A percentile compares a stretch with the other conserved stretches of the same genome.
These are phyloP conservation scores for Blastobotrys terrestris DNA, from an alignment of 805 yeast species.

Conservation along the genomic window DNA sequence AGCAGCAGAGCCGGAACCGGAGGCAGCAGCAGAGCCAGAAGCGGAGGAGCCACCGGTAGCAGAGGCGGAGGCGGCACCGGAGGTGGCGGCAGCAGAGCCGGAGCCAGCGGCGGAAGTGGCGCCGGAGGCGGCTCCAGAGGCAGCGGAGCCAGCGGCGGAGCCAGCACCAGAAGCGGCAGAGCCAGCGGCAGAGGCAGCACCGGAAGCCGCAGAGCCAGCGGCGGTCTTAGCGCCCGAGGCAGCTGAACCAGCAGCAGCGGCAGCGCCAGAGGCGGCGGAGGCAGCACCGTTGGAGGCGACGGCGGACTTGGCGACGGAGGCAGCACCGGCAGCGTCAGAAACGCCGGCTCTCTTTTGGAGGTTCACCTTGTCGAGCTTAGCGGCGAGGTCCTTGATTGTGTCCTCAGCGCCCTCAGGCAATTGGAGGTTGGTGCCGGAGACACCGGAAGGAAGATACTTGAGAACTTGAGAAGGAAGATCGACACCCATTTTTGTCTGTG, in stretches of 20 bases:
- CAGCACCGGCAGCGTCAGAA: conserved; percentile 15
- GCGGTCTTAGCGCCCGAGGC: conserved; percentile 6
- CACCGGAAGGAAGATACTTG: background rate
- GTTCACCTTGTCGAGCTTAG: background rate
- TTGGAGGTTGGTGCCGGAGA: background rate
- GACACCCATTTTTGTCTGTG: background rate
- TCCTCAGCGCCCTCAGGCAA: background rate
- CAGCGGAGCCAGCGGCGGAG: conserved; percentile 4
- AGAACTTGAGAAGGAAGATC: background rate
- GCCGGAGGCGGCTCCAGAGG: conserved; percentile 10
- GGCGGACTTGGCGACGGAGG: conserved; percentile 17
- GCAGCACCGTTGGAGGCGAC: conserved; percentile 8
- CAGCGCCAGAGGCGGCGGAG: conserved; percentile 6
- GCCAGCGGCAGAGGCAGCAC: conserved; percentile 9
- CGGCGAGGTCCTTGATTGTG: background rate
- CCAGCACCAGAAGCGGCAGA: conserved; percentile 6
- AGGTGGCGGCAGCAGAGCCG: conserved; percentile 10
- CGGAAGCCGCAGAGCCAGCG: conserved; percentile 6
- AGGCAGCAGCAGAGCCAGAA: conserved; percentile 9
- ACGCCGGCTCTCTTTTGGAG: conserved; percentile 3
- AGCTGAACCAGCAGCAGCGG: conserved; percentile 11
- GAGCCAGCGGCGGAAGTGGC: conserved; percentile 10
- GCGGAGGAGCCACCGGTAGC: conserved; percentile 7
- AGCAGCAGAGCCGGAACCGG: conserved; percentile 11
- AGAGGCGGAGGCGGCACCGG: conserved; percentile 9